These are phyloP conservation scores for Paramecium biaurelia DNA, from an alignment of 73 alveolate species.

Conservation along the genomic window DNA sequence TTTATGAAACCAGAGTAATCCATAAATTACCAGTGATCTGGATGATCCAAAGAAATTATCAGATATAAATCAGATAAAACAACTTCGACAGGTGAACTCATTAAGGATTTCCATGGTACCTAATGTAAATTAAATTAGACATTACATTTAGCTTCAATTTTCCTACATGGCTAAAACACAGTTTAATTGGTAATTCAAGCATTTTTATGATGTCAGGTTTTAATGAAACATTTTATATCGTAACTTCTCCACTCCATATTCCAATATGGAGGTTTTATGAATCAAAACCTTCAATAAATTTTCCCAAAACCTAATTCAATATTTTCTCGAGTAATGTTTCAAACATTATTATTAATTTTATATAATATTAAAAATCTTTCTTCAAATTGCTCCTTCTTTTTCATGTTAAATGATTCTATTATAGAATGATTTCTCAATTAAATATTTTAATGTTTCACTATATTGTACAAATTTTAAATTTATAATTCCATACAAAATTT, in stretches of 20 bases:
- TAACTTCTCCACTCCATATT: conserved; percentile 71
- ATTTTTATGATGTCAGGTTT: conserved; percentile 86
- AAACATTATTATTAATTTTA: conserved; percentile 30
- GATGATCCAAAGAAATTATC: conserved; percentile 74
- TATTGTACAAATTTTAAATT: too few species aligned
- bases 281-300: conserved; percentile 91
- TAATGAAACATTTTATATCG: conserved; percentile 82
- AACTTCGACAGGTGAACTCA: conserved; percentile 91
- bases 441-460: too few species aligned
- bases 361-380: neutral
- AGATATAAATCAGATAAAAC: conserved; percentile 82
- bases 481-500: neutral
- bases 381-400: neutral
- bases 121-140: neutral
- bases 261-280: conserved; percentile 78
- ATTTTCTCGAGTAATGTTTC: conserved; percentile 89
- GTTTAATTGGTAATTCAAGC: conserved; percentile 86
- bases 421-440: neutral
- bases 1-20: conserved; percentile 63
- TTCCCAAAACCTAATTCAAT: conserved; percentile 85
- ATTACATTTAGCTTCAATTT: conserved; percentile 71
- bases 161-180: conserved; percentile 83
- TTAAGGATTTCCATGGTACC: conserved; percentile 93
- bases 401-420: neutral
- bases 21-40: conserved; percentile 68